A percentile compares a stretch with the other conserved stretches of the same genome.
Evolutionary conservation across 2,329 filamentous ascomycete species (phyloP).

Genomic region (Ceratocystis alfenasii): DNA sequence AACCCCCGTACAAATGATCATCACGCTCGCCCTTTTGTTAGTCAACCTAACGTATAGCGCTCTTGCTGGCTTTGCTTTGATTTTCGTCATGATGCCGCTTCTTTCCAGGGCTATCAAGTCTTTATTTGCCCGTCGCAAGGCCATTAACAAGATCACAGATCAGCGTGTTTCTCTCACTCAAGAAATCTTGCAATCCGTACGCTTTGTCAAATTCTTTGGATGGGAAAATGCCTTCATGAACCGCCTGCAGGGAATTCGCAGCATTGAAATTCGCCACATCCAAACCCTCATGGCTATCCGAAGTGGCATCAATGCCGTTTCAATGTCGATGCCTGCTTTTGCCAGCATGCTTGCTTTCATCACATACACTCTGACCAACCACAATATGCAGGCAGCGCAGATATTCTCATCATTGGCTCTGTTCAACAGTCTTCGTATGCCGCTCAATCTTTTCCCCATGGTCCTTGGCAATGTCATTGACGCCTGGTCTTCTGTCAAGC

Average conservation of each 20-base stretch:
- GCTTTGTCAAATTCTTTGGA: slow-evolving; percentile 93
- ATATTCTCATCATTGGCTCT: slow-evolving; percentile 89
- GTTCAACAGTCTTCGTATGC: slow-evolving; percentile 84
- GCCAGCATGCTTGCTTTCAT: slow-evolving; percentile 94
- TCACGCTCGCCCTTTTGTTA: slow-evolving; percentile 68
- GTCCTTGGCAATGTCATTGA: slow-evolving; percentile 85
- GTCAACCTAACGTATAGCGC: slow-evolving; percentile 86
- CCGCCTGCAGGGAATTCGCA: slow-evolving; percentile 61
- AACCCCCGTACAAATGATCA: slow-evolving; percentile 61
- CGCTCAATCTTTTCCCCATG: slow-evolving; percentile 76
- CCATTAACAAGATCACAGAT: slow-evolving; percentile 89
- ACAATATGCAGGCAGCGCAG: slow-evolving; percentile 57
- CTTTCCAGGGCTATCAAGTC: slow-evolving; percentile 66
- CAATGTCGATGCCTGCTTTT: slow-evolving; percentile 80
- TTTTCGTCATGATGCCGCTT: slow-evolving; percentile 65
- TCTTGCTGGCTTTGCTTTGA: slow-evolving; percentile 71
- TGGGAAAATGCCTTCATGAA: slow-evolving; percentile 84
- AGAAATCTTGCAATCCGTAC: slow-evolving; percentile 79
- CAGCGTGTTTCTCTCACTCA: slow-evolving; percentile 83
- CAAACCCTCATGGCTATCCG: slow-evolving; percentile 71
- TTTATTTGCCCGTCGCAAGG: slow-evolving; percentile 60
- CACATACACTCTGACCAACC: slow-evolving; percentile 56
- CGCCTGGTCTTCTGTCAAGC: slow-evolving; percentile 69
- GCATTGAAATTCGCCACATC: slow-evolving; percentile 68
- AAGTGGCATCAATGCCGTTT: slow-evolving; percentile 73